Conservation (phyloP, 192 early-diverging fungal species). For the Chytriomyces hyalinus region DNA sequence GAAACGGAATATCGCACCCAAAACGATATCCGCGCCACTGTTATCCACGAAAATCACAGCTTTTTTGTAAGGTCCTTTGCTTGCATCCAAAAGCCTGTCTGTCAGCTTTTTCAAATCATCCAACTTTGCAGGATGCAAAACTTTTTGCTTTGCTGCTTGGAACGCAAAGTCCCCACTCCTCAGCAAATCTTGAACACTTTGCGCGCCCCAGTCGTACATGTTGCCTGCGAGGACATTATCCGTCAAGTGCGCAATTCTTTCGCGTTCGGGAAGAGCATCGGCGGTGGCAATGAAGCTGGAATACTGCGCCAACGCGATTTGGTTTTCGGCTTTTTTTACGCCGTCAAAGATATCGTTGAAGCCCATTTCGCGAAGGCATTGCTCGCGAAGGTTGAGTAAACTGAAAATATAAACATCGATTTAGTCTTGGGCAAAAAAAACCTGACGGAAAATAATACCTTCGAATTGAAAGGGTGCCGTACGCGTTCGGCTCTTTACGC, state of each 20-base stretch:
- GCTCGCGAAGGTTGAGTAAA: conserved; percentile 77
- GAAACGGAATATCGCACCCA: conserved; percentile 42
- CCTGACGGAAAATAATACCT: conserved; percentile 30
- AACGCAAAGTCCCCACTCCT: conserved; percentile 65
- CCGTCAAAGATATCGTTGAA: conserved; percentile 76
- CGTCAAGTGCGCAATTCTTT: conserved; percentile 54
- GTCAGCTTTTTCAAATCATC: conserved; percentile 55
- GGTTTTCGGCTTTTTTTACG: conserved; percentile 73
- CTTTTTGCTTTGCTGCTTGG: conserved; percentile 52
- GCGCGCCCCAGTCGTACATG: conserved; percentile 86
- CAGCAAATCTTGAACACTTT: conserved; percentile 63
- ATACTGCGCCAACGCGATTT: conserved; percentile 61
- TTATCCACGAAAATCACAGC: conserved; percentile 85
- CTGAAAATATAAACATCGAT: conserved; percentile 8
- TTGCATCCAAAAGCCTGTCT: conserved; percentile 36
- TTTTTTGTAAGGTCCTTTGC: conserved; percentile 52
- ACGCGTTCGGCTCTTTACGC: conserved; percentile 71
- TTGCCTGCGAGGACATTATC: conserved; percentile 78
- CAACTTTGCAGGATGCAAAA: conserved; percentile 51
- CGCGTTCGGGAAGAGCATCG: conserved; percentile 52
- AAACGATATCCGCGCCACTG: conserved; percentile 77
- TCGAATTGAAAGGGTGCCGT: conserved; percentile 75
- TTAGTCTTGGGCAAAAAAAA: background rate
- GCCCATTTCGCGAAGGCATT: conserved; percentile 81
- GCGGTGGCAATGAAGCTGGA: conserved; percentile 49